Percentiles rank a stretch among this genome's conserved stretches.
phyloP scores from a whole-genome alignment of 805 yeast species.

The Yamadazyma akitaensis region DNA sequence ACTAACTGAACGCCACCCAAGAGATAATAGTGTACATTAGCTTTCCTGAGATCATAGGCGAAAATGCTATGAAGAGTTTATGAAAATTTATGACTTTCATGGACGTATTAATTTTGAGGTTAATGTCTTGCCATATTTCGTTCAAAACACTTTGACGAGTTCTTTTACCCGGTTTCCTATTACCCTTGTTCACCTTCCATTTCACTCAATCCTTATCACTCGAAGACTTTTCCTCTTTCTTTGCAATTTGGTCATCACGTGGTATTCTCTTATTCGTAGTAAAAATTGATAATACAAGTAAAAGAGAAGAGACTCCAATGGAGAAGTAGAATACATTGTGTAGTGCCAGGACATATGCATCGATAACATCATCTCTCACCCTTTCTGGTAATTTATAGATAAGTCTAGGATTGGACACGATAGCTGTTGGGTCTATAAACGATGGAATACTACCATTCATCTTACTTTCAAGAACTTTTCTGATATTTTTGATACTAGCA shows the following conservation, averaged over 20 bases:
- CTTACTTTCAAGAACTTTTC: conserved; percentile 5
- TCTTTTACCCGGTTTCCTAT: no score
- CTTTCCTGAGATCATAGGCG: no score
- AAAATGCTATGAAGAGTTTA: no score
- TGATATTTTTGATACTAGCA: conserved; percentile 18
- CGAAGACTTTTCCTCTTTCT: conserved; percentile 7
- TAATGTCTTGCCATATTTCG: no score
- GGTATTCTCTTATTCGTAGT: conserved; percentile 45
- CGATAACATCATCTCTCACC: conserved; percentile 21
- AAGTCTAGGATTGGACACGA: conserved; percentile 24
- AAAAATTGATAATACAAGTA: conserved; percentile 31
- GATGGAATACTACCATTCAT: conserved; percentile 6
- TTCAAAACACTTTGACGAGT: no score
- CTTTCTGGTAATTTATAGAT: conserved; percentile 24
- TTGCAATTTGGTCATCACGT: conserved; percentile 19
- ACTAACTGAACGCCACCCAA: no score
- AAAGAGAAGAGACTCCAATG: conserved; percentile 32
- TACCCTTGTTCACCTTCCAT: no score
- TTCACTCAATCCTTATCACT: no score
- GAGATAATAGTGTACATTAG: no score
- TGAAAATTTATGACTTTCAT: no score
- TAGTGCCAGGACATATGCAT: conserved; percentile 36
- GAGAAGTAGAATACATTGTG: conserved; percentile 39
- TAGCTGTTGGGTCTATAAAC: conserved; percentile 10
- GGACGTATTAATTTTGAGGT: no score